phyloP scores from a whole-genome alignment of 2,329 filamentous ascomycete genomes.

The Ceratocystis destructans region DNA sequence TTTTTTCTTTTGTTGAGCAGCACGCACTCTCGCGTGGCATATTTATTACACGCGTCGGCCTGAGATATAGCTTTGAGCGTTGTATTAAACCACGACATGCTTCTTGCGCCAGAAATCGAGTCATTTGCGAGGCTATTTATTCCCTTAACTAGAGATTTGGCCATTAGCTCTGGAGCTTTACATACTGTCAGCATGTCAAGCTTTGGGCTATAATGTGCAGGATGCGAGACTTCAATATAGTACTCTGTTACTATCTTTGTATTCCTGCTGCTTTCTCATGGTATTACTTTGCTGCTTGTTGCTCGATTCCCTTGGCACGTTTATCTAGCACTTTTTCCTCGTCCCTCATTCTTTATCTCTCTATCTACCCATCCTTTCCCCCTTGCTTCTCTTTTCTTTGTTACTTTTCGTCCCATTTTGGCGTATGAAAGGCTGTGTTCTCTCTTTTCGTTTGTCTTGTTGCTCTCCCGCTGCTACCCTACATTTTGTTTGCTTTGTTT shows the following conservation, averaged over 20 bases:
- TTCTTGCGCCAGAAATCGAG: background rate
- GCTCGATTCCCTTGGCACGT: slow-evolving; percentile 8
- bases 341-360: slow-evolving; percentile 23
- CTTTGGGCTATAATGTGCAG: background rate
- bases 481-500: background rate
- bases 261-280: slow-evolving; percentile 5
- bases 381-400: slow-evolving; percentile 16
- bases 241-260: background rate
- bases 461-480: background rate
- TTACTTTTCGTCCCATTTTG: slow-evolving; percentile 6
- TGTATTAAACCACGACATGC: background rate
- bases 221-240: background rate
- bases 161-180: background rate
- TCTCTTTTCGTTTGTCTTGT: slow-evolving; percentile 8
- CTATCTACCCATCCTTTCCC: slow-evolving; percentile 19
- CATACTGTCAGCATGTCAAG: background rate
- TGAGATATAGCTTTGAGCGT: background rate
- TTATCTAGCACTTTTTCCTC: slow-evolving; percentile 10
- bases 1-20: background rate
- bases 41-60: too few relatives aligned
- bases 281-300: slow-evolving; percentile 9
- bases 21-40: background rate
- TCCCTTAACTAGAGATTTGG: background rate
- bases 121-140: background rate
- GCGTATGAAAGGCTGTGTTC: slow-evolving; percentile 8